These are phyloP conservation scores for Metschnikowia picachoensis DNA, from an alignment of 805 yeast genomes.

Conservation along the genomic window DNA sequence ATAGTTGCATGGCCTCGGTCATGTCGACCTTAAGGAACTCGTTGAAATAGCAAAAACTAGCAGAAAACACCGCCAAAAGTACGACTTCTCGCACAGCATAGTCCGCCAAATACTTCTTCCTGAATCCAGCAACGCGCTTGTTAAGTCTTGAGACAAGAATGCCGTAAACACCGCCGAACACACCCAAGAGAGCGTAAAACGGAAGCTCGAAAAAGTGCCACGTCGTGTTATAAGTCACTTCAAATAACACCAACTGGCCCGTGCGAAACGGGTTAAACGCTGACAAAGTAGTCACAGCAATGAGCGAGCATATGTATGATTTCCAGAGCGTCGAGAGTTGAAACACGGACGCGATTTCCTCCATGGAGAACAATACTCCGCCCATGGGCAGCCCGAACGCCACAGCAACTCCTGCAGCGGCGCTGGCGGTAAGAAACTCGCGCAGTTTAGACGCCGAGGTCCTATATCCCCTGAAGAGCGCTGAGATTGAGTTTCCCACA, in stretches of 20 bases:
- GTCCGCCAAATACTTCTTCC: conserved; percentile 61
- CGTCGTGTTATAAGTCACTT: conserved; percentile 78
- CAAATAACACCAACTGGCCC: conserved; percentile 90
- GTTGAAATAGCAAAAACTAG: conserved; percentile 77
- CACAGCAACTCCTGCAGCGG: conserved; percentile 98
- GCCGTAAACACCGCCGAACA: conserved; percentile 92
- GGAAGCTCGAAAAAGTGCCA: conserved; percentile 90
- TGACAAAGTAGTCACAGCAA: conserved; percentile 80
- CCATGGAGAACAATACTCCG: conserved; percentile 90
- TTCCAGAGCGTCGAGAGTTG: conserved; percentile 83
- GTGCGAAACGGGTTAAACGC: conserved; percentile 87
- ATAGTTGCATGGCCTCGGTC: conserved; percentile 91
- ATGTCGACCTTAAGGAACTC: conserved; percentile 79
- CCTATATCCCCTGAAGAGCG: conserved; percentile 44
- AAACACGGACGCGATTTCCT: conserved; percentile 77
- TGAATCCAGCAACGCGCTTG: conserved; percentile 68
- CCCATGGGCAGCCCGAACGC: conserved; percentile 97
- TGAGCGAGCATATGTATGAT: conserved; percentile 83
- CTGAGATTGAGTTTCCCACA: conserved; percentile 79
- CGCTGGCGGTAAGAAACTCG: conserved; percentile 78
- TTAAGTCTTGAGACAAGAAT: conserved; percentile 71
- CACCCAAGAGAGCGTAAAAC: conserved; percentile 70
- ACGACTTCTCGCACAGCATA: conserved; percentile 70
- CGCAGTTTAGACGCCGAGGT: conserved; percentile 43
- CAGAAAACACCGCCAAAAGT: conserved; percentile 62